Percentiles rank a stretch among this genome's conserved stretches.
Conservation (phyloP, 257 asterid species). For the Primulina tabacum region DNA sequence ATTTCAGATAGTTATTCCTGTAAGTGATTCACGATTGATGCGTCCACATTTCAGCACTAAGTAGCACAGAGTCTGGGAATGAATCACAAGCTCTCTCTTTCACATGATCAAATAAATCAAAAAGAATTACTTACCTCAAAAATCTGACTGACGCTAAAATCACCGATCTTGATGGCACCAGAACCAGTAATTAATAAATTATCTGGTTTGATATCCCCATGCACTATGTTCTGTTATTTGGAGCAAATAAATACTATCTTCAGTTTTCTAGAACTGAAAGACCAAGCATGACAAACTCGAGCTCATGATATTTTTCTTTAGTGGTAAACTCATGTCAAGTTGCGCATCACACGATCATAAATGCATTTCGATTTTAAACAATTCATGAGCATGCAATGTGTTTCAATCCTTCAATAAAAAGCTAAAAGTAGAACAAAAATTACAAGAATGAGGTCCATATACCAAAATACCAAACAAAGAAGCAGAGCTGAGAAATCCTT, state of each 20-base stretch:
- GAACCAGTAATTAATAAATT: constrained; percentile 78
- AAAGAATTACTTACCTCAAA: constrained; percentile 62
- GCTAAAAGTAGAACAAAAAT: not conserved
- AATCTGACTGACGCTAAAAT: constrained; percentile 96
- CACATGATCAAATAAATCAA: constrained; percentile 2
- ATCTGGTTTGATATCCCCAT: constrained; percentile 96
- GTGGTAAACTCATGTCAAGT: not conserved
- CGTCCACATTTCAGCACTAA: not conserved
- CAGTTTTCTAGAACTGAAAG: constrained; percentile 7
- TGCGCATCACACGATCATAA: no score
- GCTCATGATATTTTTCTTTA: not conserved
- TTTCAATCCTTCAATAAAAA: not conserved
- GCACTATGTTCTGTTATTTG: constrained; percentile 74
- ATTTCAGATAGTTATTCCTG: not conserved
- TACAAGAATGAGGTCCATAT: not conserved
- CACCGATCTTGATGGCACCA: constrained; percentile 89
- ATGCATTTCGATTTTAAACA: not conserved
- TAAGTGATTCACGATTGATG: not conserved
- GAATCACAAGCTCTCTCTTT: constrained; percentile 2
- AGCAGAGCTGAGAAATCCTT: not conserved
- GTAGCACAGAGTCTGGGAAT: not conserved
- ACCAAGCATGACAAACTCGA: not conserved
- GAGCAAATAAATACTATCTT: constrained; percentile 16
- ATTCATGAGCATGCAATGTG: not conserved
- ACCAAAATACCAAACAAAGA: not conserved